phyloP scores from a whole-genome alignment of 352 stramenopile genomes.

The Pythium grandisporangium region DNA sequence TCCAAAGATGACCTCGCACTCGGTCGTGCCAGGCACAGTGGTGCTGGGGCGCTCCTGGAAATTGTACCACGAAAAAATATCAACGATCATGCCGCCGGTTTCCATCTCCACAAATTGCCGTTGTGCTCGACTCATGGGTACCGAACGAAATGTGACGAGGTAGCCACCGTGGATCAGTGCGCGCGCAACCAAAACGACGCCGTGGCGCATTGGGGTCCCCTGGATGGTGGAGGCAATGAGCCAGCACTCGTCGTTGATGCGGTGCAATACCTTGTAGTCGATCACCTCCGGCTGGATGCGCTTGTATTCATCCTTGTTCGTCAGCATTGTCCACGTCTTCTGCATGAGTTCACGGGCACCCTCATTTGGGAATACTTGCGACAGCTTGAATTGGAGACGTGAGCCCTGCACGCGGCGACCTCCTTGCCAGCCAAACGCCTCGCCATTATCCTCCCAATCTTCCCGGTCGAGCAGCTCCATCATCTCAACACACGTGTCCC shows the following conservation, averaged over 20 bases:
- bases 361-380: constrained; percentile 38
- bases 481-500: constrained; percentile 54
- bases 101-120: constrained; percentile 32
- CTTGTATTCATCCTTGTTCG: constrained; percentile 31
- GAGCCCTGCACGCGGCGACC: constrained; percentile 23
- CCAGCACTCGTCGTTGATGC: constrained; percentile 46
- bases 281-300: constrained; percentile 51
- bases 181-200: constrained; percentile 47
- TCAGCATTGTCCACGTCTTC: constrained; percentile 63
- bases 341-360: constrained; percentile 41
- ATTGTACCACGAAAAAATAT: constrained; percentile 72
- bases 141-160: constrained; percentile 58
- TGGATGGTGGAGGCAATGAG: constrained; percentile 42
- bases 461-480: constrained; percentile 22
- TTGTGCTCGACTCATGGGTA: constrained; percentile 38
- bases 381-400: constrained; percentile 52
- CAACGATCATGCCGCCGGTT: constrained; percentile 32
- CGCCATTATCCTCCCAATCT: constrained; percentile 24
- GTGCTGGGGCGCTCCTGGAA: constrained; percentile 29
- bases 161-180: constrained; percentile 51
- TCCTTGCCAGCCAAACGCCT: constrained; percentile 46
- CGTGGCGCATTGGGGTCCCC: constrained; percentile 21
- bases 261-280: constrained; percentile 40
- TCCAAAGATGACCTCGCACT: constrained; percentile 63
- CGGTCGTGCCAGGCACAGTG: constrained; percentile 11